Conservation (phyloP, 73 alveolate species). For the Symbiodinium pilosum region DNA sequence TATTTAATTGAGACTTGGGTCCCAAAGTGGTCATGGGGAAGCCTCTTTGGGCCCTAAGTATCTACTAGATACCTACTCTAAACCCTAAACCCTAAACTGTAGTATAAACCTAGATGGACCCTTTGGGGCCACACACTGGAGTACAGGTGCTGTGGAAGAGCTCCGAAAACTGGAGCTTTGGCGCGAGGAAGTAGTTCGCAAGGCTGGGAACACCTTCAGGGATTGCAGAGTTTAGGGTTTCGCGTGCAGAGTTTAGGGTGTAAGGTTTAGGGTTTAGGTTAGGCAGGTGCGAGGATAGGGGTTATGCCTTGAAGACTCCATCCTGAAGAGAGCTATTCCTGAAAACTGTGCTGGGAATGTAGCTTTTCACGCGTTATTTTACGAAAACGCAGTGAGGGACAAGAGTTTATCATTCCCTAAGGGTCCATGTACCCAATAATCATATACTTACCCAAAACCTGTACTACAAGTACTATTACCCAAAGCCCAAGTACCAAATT, state of each 20-base stretch:
- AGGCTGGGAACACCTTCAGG: background rate
- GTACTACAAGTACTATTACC: no score
- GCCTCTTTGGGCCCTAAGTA: background rate
- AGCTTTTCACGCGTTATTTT: no score
- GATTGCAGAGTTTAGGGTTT: background rate
- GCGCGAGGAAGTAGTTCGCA: conserved; percentile 74
- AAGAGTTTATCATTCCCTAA: no score
- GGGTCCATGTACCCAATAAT: no score
- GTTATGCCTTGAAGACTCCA: background rate
- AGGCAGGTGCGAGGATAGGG: background rate
- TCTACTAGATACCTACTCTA: background rate
- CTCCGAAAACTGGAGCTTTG: conserved; percentile 59
- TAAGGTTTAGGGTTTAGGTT: background rate
- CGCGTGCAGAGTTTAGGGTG: background rate
- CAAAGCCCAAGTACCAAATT: no score
- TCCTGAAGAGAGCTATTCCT: no score
- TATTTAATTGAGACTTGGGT: background rate
- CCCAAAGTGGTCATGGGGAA: no score
- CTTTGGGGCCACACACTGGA: no score
- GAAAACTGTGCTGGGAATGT: no score
- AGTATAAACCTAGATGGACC: background rate
- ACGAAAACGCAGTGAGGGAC: no score
- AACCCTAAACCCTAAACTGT: conserved; percentile 8
- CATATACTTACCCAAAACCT: no score
- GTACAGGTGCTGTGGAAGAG: conserved; percentile 52